Base-by-base conservation (phyloP, 1,139 yeast genomes). In the Torulaspora pretoriensis region DNA sequence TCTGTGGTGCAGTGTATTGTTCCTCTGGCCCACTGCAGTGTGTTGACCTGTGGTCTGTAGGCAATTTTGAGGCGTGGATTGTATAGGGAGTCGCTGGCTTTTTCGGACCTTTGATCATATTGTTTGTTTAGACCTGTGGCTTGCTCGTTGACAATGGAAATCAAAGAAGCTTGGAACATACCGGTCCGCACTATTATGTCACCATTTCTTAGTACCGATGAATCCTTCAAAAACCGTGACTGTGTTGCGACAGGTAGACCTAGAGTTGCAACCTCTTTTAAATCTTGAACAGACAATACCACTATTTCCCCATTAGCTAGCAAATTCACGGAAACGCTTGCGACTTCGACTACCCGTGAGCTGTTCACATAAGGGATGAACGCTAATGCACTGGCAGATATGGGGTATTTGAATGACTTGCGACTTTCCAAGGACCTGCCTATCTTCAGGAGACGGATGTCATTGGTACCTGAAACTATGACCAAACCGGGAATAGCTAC, bases 11-110 rank as follows among this genome's bases (percentile, higher is more conserved):
- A 74, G 49, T 74, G 73, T 33, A 77, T 78, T 1, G 82, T 74
- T 4, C 96, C 96, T 54, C 83, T 80, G 8, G 94, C 88, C 95
- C 97, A 86, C 65, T 83, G 94, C 43, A 87, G 71, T 0, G 95
- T 79, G 41, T 89, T 79, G 4, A 87, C 80, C 3, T 79, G 73
- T 1, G 98, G 98, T 38, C 97, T 74, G 19, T 80, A 78, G 1
- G 96, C 95, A 9, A 85, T 78, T 13, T 74, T 65, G 10, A 81
- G 68, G 46, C 75, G 76, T 17, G 76, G 79, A 53, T 82, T 79
- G 64, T 81, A 83, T 27, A 83, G 63, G 4, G 69, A 61, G 56
- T 81, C 88, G 0, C 67, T 57, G 7, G 64, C 59, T 17, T 13
- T 39, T 23, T 31, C 60, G 1, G 38, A 30, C 19, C 29, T 32